Base-by-base conservation (phyloP, 2,329 filamentous ascomycete genomes). In the Aspergillus piperis region DNA sequence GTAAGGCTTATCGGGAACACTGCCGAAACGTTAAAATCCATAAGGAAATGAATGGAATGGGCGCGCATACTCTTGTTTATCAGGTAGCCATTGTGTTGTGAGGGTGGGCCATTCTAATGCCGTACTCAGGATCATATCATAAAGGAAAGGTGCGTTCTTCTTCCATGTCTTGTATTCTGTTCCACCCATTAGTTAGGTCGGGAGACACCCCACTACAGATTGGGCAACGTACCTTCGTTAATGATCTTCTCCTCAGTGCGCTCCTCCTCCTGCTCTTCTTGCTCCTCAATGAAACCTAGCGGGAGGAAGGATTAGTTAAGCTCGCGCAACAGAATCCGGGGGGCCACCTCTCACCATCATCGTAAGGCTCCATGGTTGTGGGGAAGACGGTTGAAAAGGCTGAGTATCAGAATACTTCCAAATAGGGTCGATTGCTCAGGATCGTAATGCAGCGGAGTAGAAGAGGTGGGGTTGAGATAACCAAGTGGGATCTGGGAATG, bases 121-220 rank as follows among this genome's bases (percentile, higher is more conserved):
- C 66, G 92, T 96, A 71, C 92, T 93, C 65, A 98, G 84, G 66
- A 99, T 95, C 87, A 97, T 91, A 76, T 99, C 95, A 77, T 99
- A 99, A 70, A 99, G 89, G 74, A 98, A 98, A 3, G 95, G 93
- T 66, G 91, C 92, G 79, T 99, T 99, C 83, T 99, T 99, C 84
- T 99, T 99, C 95, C 95, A 99, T 67, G 94, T 97, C 78, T 99
- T 99, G 86, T 99, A 99, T 77, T 99, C 95, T 92, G 70, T 42
- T 38, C 21, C 49, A 51, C 30, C 3, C 36, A 23, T n/a, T 11
- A 21, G 27, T 66, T 54, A 60, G 62, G 21, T 41, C 8, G 19
- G 17, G 15, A 6, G 8, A 47, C 10, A 47, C 11, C 2, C n/a
- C n/a, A 10, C 55, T 10, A 21, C 15, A 23, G 15, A 54, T 8